Evolutionary conservation across 2,329 filamentous ascomycete genomes (phyloP), one percentile per base, ranked within the genome.

Genomic region (Phaeosphaeria sp.): DNA sequence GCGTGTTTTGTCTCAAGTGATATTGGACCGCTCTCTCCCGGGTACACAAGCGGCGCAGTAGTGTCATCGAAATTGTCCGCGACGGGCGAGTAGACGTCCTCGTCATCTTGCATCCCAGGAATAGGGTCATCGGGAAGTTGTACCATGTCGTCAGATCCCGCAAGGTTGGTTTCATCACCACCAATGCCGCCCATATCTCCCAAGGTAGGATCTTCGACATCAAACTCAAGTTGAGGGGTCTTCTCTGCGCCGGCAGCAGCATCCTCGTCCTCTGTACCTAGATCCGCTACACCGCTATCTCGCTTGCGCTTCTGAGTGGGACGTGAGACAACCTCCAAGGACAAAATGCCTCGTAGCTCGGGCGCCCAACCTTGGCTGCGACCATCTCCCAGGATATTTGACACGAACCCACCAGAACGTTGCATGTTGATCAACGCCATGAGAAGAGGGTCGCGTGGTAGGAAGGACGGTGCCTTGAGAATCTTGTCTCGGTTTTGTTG

Each of bases 1-100:
- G 95, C 95, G 72, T 97, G 93, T 78, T 96, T 95, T 11, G 95
- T 99, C 59, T 92, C 93, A 18, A 96, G 79, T 0, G 93, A 97
- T 9, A 98, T 90, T 0, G 92, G 91, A 0, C 93, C 93, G 62
- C 88, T 92, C 63, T 97, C 93, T 27, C 88, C 87, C 11, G 93
- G 91, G 71, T 95, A 91, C 3, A 93, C 86, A 3, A 92, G 79
- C 11, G 91, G 90, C 22, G 86, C 86, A 39, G 87, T 89, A 0
- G 91, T 94, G 44, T 93, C 91, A 67, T 97, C 92, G 68, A 95
- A 92, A 30, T 86, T 86, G 15, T 90, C 76, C 5, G 74, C 69
- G 17, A 71, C 64, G 22, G 72, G 74, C 13, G 72, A 77, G 52
- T 72, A 71, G n/a, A 62, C 67, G 41, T 79, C 78, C 27, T 76